Evolutionary conservation across 2,329 filamentous ascomycete species (phyloP), one percentile per base, ranked within the genome.

Genomic region (Ophiosphaerella korrae): DNA sequence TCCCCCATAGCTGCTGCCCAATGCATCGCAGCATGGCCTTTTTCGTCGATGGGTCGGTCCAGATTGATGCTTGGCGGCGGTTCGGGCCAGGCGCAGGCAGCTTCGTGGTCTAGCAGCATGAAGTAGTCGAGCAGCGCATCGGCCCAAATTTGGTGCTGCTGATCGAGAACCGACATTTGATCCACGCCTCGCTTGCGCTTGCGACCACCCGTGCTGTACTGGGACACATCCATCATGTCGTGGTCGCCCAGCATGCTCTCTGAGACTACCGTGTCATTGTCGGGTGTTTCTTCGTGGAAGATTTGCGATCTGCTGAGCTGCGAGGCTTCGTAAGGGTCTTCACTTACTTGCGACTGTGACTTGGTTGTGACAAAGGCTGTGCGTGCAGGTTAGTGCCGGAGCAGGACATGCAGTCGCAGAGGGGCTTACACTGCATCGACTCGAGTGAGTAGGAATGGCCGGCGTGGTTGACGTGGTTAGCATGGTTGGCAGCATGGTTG

Each of bases 1-100:
- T 97, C 94, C 51, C 94, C 94, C 93, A 99, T 99, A 21, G 94
- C 91, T 45, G 91, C 92, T 14, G 92, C 94, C 94, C 94, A 99
- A 71, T 99, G 94, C 60, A 99, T 83, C 5, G 93, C 92, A 2
- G 92, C 96, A 68, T 97, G 92, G 8, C 88, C 88, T 64, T 96
- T 92, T 37, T 92, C 89, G 71, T 99, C 94, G 56, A 99, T 97
- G n/a, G 88, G 82, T 72, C 90, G 89, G 74, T 99, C 89, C 5
- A 95, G 87, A 67, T 96, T 88, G 65, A 96, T 96, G 70, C 91
- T 88, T 31, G 86, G 79, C 0, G 94, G 94, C 2, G 93, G 92
- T 53, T 90, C 85, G 1, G 92, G 92, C 36, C 77, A 74, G 77
- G 84, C 67, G 52, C 87, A 85, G 16, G 86, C 84, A 51, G 88